Conservation (phyloP, 2,329 filamentous ascomycete species). For the Pseudonectria foliicola region DNA sequence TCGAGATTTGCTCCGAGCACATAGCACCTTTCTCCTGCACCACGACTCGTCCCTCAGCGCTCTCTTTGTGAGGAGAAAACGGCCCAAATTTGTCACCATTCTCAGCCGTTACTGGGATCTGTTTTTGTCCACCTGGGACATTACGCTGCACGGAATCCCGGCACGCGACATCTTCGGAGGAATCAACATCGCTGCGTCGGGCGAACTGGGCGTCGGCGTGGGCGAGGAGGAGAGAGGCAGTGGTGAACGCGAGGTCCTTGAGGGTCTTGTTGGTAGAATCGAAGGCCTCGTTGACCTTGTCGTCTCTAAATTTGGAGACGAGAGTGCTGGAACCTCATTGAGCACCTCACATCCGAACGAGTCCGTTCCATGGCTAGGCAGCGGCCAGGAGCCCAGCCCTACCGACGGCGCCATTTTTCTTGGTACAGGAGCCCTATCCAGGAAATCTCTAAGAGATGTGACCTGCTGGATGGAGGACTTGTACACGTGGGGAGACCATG, state of each 20-base stretch:
- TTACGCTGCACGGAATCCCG: slow-evolving; percentile 85
- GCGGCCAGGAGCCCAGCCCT: slow-evolving; percentile 57
- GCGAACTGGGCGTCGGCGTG: slow-evolving; percentile 87
- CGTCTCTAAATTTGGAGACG: slow-evolving; percentile 74
- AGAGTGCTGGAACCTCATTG: slow-evolving; percentile 21
- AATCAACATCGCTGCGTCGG: slow-evolving; percentile 81
- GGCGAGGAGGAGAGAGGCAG: slow-evolving; percentile 94
- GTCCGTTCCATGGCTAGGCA: slow-evolving; percentile 60
- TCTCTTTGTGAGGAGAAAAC: slow-evolving; percentile 57
- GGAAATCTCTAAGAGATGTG: slow-evolving; percentile 63
- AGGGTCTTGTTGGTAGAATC: slow-evolving; percentile 73
- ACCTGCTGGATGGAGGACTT: slow-evolving; percentile 85
- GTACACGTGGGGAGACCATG: slow-evolving; percentile 73
- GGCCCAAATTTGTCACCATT: slow-evolving; percentile 63
- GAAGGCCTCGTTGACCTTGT: slow-evolving; percentile 83
- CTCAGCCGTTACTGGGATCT: slow-evolving; percentile 76
- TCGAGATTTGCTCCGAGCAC: slow-evolving; percentile 74
- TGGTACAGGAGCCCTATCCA: slow-evolving; percentile 66
- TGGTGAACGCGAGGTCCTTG: slow-evolving; percentile 85
- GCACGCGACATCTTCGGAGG: slow-evolving; percentile 71
- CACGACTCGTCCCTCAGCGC: slow-evolving; percentile 69
- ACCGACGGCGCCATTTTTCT: slow-evolving; percentile 84
- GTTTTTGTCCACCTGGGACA: slow-evolving; percentile 70
- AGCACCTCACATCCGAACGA: slow-evolving; percentile 18
- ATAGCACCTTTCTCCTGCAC: slow-evolving; percentile 79